These are phyloP conservation scores for Phytophthora tubulina DNA, from an alignment of 352 stramenopile genomes.

Conservation along the genomic window DNA sequence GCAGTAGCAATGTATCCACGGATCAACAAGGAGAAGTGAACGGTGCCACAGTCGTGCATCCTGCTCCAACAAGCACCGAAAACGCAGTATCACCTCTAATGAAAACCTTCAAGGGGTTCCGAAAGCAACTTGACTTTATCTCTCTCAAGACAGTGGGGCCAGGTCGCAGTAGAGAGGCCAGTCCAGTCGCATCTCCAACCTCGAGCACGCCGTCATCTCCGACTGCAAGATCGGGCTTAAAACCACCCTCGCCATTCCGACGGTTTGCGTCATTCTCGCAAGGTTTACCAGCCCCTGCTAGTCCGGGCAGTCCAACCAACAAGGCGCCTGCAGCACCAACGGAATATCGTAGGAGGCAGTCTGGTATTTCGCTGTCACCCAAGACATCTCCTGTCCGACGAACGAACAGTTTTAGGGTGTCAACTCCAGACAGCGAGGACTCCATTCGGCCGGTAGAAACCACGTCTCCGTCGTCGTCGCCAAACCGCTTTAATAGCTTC, in stretches of 20 bases:
- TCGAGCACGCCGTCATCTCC: constrained; percentile 33
- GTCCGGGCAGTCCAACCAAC: constrained; percentile 23
- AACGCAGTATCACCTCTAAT: constrained; percentile 40
- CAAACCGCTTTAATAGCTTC: constrained; percentile 28
- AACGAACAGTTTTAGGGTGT: constrained; percentile 19
- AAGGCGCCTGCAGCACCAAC: constrained; percentile 4
- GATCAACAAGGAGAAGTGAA: constrained; percentile 24
- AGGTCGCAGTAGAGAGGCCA: constrained; percentile 29
- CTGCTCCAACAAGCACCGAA: constrained; percentile 9
- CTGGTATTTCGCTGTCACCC: constrained; percentile 23
- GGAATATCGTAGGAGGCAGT: constrained; percentile 13
- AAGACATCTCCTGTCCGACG: constrained; percentile 31
- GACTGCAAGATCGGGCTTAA: constrained; percentile 28
- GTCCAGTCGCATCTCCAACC: constrained; percentile 19
- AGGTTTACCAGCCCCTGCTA: constrained; percentile 4
- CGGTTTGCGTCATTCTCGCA: constrained; percentile 40
- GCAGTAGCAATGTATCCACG: constrained; percentile 37
- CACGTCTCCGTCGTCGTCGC: constrained; percentile 11
- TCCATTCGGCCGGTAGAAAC: constrained; percentile 17
- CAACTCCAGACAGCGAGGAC: constrained; percentile 10
- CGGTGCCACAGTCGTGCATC: constrained; percentile 13
- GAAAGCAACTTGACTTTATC: constrained; percentile 56
- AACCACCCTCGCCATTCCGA: constrained; percentile 35
- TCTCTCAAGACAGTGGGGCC: constrained; percentile 35
- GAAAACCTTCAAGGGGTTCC: constrained; percentile 72